phyloP scores from a whole-genome alignment of 805 yeast genomes.

The Komagataella mondaviorum region DNA sequence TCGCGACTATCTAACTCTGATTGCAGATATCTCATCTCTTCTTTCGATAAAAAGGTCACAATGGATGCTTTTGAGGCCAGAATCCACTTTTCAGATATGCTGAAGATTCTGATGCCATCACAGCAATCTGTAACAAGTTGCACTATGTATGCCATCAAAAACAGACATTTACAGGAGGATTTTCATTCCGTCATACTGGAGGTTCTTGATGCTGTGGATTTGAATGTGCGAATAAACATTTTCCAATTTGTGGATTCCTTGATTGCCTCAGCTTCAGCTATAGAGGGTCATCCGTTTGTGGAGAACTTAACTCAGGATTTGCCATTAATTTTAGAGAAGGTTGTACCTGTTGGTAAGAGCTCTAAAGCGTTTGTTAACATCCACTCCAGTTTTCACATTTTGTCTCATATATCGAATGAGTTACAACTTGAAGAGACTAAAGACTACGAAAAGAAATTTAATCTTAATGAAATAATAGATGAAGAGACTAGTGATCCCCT shows the following conservation, averaged over 20 bases:
- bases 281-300: slow-evolving; percentile 6
- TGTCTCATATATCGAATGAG: slow-evolving; percentile 12
- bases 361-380: slow-evolving; percentile 15
- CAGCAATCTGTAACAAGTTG: slow-evolving; percentile 33
- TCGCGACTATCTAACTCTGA: background rate
- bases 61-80: slow-evolving; percentile 91
- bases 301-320: slow-evolving; percentile 17
- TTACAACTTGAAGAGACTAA: slow-evolving; percentile 9
- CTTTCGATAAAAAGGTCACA: background rate
- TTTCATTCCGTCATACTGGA: slow-evolving; percentile 55
- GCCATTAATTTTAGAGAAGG: slow-evolving; percentile 16
- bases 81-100: slow-evolving; percentile 54
- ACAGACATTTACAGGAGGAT: slow-evolving; percentile 52
- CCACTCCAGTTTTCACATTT: slow-evolving; percentile 11
- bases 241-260: slow-evolving; percentile 61
- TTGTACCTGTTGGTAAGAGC: slow-evolving; percentile 19
- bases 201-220: slow-evolving; percentile 34
- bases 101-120: slow-evolving; percentile 56
- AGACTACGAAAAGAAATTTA: slow-evolving; percentile 14
- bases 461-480: slow-evolving; percentile 18
- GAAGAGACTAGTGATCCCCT: slow-evolving; percentile 20
- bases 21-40: background rate
- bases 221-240: slow-evolving; percentile 53
- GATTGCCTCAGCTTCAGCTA: slow-evolving; percentile 11
- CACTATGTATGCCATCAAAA: slow-evolving; percentile 41